Evolutionary conservation across 768 basidiomycete species (phyloP).

Genomic region (Rhizopogon sp.): DNA sequence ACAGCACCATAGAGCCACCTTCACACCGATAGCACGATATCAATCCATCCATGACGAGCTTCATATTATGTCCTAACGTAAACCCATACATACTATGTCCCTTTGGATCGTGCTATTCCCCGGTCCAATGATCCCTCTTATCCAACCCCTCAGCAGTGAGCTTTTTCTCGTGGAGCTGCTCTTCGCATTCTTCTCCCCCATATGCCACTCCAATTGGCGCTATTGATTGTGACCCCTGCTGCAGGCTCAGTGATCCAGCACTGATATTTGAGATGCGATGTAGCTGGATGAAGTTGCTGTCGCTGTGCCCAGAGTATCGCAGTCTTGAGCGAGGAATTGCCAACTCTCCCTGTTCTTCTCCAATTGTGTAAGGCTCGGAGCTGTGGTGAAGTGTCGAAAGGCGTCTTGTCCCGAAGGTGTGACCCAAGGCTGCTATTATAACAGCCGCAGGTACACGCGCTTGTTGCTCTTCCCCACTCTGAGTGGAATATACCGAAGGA

Average conservation of each 20-base stretch:
- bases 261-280: slow-evolving; percentile 27
- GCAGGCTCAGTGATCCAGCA: slow-evolving; percentile 16
- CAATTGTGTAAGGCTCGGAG: slow-evolving; percentile 11
- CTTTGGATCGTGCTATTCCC: not conserved
- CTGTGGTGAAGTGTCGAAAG: slow-evolving; percentile 11
- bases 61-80: not conserved
- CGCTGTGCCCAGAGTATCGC: not conserved
- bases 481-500: slow-evolving; percentile 31
- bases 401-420: slow-evolving; percentile 14
- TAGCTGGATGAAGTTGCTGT: not conserved
- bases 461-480: slow-evolving; percentile 32
- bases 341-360: not conserved
- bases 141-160: not conserved
- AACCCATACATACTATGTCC: not conserved
- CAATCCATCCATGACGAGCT: not conserved
- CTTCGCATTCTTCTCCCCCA: slow-evolving; percentile 19
- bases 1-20: not conserved
- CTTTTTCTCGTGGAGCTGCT: not conserved
- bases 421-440: slow-evolving; percentile 34
- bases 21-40: not conserved
- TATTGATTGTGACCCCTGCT: slow-evolving; percentile 8
- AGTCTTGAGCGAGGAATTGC: not conserved
- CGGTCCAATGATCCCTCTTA: not conserved
- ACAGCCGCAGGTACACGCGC: slow-evolving; percentile 26
- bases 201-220: slow-evolving; percentile 20